Conservation (phyloP, 768 basidiomycete genomes). For the Suillus variegatus region DNA sequence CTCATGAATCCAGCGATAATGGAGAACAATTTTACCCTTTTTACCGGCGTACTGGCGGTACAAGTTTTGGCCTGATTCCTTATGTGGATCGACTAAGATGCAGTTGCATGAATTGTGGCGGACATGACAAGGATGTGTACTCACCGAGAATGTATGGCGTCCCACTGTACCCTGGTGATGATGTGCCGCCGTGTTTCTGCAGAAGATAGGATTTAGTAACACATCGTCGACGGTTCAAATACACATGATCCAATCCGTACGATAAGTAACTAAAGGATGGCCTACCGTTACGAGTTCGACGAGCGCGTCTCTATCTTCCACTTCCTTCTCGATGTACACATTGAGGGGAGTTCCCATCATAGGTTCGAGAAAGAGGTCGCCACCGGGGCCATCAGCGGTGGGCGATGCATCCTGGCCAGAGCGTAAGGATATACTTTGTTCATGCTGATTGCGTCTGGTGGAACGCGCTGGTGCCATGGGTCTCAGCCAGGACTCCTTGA, state of each 20-base stretch:
- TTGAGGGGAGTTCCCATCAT: constrained; percentile 76
- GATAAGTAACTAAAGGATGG: constrained; percentile 20
- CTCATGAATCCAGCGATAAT: constrained; percentile 74
- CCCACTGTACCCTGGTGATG: constrained; percentile 75
- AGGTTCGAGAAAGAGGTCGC: constrained; percentile 73
- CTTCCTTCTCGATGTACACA: constrained; percentile 81
- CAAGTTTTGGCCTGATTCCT: constrained; percentile 77
- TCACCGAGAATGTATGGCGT: constrained; percentile 79
- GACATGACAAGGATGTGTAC: constrained; percentile 24
- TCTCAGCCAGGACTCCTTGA: constrained; percentile 41
- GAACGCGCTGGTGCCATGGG: constrained; percentile 84
- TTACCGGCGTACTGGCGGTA: constrained; percentile 79
- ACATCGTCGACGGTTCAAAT: neutral
- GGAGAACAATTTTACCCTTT: constrained; percentile 77
- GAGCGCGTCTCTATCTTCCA: constrained; percentile 65
- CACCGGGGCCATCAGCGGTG: constrained; percentile 25
- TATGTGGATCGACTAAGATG: constrained; percentile 70
- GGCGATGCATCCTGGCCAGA: constrained; percentile 36
- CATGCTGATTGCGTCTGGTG: constrained; percentile 51
- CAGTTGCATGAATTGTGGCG: neutral
- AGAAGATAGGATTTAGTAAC: constrained; percentile 6
- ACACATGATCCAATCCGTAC: neutral
- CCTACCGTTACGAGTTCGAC: constrained; percentile 67
- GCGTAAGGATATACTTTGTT: constrained; percentile 30
- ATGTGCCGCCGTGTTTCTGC: constrained; percentile 77